A percentile compares a stretch with the other conserved stretches of the same genome.
Conservation (phyloP, 2,329 filamentous ascomycete species). For the Cladophialophora bantiana region DNA sequence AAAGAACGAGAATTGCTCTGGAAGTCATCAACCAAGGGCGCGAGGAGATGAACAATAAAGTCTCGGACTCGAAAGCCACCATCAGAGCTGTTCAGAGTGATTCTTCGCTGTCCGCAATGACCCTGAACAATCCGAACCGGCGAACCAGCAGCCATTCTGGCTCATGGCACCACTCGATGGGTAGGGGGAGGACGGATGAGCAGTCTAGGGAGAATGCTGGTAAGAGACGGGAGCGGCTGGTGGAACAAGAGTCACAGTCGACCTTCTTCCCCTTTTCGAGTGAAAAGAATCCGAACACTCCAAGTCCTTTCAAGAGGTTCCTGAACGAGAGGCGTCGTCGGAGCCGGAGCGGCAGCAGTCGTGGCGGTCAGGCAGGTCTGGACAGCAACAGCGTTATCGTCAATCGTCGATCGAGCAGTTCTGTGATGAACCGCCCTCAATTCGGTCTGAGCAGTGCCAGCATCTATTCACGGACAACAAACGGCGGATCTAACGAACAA, state of each 20-base stretch:
- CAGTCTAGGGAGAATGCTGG: slow-evolving; percentile 22
- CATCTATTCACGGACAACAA: slow-evolving; percentile 52
- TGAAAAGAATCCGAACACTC: slow-evolving; percentile 25
- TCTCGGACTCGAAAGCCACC: slow-evolving; percentile 17
- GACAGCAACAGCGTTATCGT: slow-evolving; percentile 21
- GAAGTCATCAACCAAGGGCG: slow-evolving; percentile 25
- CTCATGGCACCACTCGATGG: slow-evolving; percentile 16
- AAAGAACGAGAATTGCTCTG: slow-evolving; percentile 30
- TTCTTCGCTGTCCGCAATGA: slow-evolving; percentile 22
- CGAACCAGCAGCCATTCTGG: slow-evolving; percentile 20
- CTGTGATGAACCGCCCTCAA: slow-evolving; percentile 18
- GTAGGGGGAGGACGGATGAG: not conserved
- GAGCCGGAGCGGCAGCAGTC: slow-evolving; percentile 9
- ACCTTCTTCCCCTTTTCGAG: slow-evolving; percentile 36
- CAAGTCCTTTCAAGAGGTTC: slow-evolving; percentile 35
- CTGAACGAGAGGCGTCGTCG: slow-evolving; percentile 26
- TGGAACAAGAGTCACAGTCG: slow-evolving; percentile 32
- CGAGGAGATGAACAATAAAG: slow-evolving; percentile 3
- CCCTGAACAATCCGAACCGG: slow-evolving; percentile 11
- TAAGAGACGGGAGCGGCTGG: slow-evolving; percentile 24
- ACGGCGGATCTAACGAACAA: slow-evolving; percentile 43
- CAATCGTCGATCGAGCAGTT: slow-evolving; percentile 19
- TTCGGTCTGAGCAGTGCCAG: slow-evolving; percentile 47
- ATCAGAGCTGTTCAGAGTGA: slow-evolving; percentile 33
- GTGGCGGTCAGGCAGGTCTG: slow-evolving; percentile 1